Evolutionary conservation across 2,329 filamentous ascomycete genomes (phyloP).

Genomic region (Pezicula rhizophila): DNA sequence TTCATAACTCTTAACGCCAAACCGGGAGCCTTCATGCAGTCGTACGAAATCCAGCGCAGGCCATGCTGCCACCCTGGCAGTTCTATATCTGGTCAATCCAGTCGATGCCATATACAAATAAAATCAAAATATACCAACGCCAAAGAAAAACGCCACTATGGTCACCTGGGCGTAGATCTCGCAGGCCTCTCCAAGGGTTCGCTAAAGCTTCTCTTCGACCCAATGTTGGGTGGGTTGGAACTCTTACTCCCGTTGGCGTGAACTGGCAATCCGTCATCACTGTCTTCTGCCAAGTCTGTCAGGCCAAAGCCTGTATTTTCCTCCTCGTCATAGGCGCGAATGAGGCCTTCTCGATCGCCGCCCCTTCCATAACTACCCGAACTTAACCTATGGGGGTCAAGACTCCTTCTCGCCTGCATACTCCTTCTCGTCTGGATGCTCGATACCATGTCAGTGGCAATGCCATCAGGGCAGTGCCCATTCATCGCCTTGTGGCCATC

Average conservation of each 20-base stretch:
- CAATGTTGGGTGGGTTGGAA: constrained; percentile 28
- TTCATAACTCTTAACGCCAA: constrained; percentile 13
- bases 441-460: constrained; percentile 86
- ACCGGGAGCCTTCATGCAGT: constrained; percentile 15
- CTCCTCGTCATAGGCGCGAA: constrained; percentile 85
- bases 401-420: constrained; percentile 83
- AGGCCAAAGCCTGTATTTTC: constrained; percentile 68
- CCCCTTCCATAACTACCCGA: constrained; percentile 53
- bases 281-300: constrained; percentile 72
- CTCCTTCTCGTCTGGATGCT: constrained; percentile 84
- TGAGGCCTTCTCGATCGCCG: constrained; percentile 73
- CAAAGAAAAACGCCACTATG: constrained; percentile 5
- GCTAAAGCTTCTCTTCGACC: constrained; percentile 22
- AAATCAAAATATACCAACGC: constrained; percentile 16
- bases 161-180: constrained; percentile 15
- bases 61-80: constrained; percentile 11
- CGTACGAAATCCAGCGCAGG: constrained; percentile 16
- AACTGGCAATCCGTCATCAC: constrained; percentile 49
- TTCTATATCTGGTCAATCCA: background rate
- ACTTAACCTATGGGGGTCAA: constrained; percentile 51
- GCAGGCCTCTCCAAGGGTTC: constrained; percentile 19
- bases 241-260: constrained; percentile 22
- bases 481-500: constrained; percentile 65
- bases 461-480: constrained; percentile 62
- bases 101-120: background rate